phyloP scores from a whole-genome alignment of 305 asterid genomes.

The Solanum aculeatissimum region DNA sequence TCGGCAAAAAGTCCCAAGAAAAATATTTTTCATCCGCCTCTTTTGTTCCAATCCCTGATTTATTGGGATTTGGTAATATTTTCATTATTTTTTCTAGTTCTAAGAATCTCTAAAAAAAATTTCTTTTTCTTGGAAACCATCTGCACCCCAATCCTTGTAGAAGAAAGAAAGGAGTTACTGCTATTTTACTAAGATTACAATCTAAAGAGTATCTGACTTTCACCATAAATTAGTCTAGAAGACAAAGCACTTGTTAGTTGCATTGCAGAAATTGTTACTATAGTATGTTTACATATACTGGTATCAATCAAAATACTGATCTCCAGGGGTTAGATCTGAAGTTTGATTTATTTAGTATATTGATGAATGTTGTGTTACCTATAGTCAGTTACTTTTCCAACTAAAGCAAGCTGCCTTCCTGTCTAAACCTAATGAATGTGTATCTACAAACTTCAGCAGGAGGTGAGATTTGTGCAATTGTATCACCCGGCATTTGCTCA shows the following conservation, averaged over 20 bases:
- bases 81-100: no score
- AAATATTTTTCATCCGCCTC: no score
- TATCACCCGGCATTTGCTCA: background rate
- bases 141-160: background rate
- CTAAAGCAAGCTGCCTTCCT: background rate
- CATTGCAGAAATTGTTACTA: background rate
- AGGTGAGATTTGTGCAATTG: background rate
- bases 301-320: background rate
- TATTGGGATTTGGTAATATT: no score
- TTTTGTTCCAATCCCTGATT: no score
- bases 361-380: background rate
- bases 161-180: background rate
- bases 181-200: background rate
- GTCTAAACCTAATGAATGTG: background rate
- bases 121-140: no score
- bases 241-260: background rate
- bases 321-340: background rate
- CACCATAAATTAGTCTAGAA: background rate
- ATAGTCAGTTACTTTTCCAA: background rate
- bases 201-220: background rate
- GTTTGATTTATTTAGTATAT: background rate
- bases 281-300: background rate
- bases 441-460: background rate
- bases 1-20: no score
- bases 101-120: no score